A percentile compares a stretch with the other conserved stretches of the same genome.
These are phyloP conservation scores for Diaporthe sp. DNA, from an alignment of 2,329 filamentous ascomycete genomes.

Conservation along the genomic window DNA sequence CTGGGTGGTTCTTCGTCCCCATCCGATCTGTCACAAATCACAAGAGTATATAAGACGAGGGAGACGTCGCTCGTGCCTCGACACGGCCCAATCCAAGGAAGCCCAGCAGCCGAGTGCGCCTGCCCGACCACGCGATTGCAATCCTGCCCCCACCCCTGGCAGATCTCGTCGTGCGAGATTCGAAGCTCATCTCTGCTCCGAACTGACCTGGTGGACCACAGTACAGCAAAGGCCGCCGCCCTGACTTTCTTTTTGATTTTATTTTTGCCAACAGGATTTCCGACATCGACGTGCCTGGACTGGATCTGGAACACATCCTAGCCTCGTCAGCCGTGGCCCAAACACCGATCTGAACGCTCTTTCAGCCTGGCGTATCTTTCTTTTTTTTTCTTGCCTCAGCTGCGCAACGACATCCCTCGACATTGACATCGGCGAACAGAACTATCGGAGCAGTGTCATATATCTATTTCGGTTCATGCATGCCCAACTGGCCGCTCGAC, in stretches of 20 bases:
- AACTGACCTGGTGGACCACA: not conserved
- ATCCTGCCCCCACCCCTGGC: conserved; percentile 24
- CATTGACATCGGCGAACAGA: not conserved
- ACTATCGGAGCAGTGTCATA: not conserved
- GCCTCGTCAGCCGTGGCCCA: conserved; percentile 14
- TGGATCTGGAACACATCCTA: conserved; percentile 30
- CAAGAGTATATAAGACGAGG: conserved; percentile 27
- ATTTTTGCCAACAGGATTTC: not conserved
- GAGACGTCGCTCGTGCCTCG: conserved; percentile 5
- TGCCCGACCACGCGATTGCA: conserved; percentile 17
- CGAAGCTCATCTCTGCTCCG: conserved; percentile 8
- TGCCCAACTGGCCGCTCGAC: conserved; percentile 7
- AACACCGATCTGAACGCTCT: not conserved
- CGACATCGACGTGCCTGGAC: not conserved
- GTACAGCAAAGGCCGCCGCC: not conserved
- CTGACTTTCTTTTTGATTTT: not conserved
- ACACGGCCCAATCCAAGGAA: conserved; percentile 18
- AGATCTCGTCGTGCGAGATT: conserved; percentile 25
- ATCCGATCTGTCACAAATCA: conserved; percentile 21
- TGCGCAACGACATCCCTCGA: conserved; percentile 9
- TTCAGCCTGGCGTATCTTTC: not conserved
- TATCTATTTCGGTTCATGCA: conserved; percentile 23
- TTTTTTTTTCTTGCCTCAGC: not conserved
- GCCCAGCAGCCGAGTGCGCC: conserved; percentile 23
- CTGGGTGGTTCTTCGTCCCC: conserved; percentile 4